These are phyloP conservation scores for Dipteronia dyeriana DNA, from an alignment of 345 rosid species.

Conservation along the genomic window DNA sequence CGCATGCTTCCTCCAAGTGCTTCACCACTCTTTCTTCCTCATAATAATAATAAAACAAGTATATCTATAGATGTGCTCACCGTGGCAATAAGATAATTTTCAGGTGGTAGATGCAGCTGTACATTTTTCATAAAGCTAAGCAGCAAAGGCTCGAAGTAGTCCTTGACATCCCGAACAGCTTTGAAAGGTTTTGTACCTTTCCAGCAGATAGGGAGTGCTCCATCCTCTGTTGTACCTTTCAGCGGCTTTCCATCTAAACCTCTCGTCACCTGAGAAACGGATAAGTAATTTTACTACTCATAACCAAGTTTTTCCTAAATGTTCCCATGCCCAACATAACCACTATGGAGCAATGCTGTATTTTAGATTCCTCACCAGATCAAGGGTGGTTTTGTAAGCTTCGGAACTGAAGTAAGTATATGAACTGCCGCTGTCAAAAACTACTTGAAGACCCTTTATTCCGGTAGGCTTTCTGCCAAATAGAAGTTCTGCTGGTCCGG, in stretches of 20 bases:
- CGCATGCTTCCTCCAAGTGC: neutral
- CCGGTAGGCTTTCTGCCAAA: conserved; percentile 58
- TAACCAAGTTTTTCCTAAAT: neutral
- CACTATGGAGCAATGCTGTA: neutral
- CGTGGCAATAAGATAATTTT: conserved; percentile 71
- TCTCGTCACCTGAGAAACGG: conserved; percentile 40
- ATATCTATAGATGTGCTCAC: conserved; percentile 38
- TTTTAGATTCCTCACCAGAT: conserved; percentile 50
- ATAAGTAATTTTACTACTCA: conserved; percentile 6
- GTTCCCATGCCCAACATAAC: neutral
- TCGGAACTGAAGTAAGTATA: conserved; percentile 67
- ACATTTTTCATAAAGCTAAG: conserved; percentile 53
- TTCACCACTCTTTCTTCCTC: too few relatives aligned
- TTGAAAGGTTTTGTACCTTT: conserved; percentile 61
- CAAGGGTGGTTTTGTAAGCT: conserved; percentile 49
- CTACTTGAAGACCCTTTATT: conserved; percentile 46
- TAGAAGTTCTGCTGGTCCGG: conserved; percentile 75
- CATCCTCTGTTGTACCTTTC: conserved; percentile 51
- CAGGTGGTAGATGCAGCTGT: conserved; percentile 66
- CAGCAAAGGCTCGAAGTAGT: conserved; percentile 58
- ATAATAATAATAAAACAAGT: neutral
- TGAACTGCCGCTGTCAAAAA: conserved; percentile 94
- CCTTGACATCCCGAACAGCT: conserved; percentile 47
- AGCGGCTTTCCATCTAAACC: conserved; percentile 53
- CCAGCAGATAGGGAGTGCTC: conserved; percentile 83